Conservation (phyloP, 352 stramenopile genomes). For the Phytophthora capsici region DNA sequence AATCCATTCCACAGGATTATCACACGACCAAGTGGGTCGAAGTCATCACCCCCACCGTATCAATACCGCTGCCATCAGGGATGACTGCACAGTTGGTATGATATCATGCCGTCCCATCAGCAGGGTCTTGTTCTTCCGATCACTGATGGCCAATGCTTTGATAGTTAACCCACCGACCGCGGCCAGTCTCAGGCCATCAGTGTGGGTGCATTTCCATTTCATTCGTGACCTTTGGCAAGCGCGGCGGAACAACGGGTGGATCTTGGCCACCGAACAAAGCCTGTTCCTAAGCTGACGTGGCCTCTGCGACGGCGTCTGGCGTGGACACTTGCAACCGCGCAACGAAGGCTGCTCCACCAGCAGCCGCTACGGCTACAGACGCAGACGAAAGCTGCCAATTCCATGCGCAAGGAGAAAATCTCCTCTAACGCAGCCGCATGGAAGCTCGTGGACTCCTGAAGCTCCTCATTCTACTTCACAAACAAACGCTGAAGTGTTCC, state of each 20-base stretch:
- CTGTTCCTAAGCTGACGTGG: not conserved
- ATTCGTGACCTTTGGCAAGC: not conserved
- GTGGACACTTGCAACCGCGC: conserved; percentile 12
- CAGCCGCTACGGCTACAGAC: conserved; percentile 2
- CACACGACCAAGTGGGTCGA: not conserved
- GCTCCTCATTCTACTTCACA: not conserved
- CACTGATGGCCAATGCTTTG: conserved; percentile 2
- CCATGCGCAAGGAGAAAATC: not conserved
- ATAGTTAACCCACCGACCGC: conserved; percentile 7
- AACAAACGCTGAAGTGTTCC: conserved; percentile 4
- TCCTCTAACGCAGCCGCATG: conserved; percentile 18
- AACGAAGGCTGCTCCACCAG: not conserved
- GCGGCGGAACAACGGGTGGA: not conserved
- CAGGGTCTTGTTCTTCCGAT: no score
- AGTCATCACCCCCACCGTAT: not conserved
- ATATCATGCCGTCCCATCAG: conserved; percentile 1
- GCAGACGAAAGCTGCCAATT: not conserved
- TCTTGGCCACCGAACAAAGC: conserved; percentile 6
- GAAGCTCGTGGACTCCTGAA: conserved; percentile 3
- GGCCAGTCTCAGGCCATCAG: not conserved
- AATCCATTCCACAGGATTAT: conserved; percentile 21
- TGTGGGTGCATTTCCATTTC: conserved; percentile 16
- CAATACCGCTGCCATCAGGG: no score
- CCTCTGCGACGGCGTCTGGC: conserved; percentile 15
- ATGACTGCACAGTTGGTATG: no score